These are phyloP conservation scores for Neocallimastix lanati DNA, from an alignment of 192 early-diverging fungal genomes.

Conservation along the genomic window DNA sequence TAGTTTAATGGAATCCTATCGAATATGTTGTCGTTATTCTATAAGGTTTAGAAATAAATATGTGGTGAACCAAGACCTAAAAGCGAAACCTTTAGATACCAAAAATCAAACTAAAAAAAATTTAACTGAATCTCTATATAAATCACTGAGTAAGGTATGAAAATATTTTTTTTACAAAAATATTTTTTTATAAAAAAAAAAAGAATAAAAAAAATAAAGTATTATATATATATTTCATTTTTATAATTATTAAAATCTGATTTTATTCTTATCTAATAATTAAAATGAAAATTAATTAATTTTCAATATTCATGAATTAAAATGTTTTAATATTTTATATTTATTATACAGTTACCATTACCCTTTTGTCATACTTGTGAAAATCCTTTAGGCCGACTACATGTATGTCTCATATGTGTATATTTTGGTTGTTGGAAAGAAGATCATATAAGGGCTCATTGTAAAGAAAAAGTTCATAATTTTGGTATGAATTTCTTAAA, in stretches of 20 bases:
- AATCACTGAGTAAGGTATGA: neutral
- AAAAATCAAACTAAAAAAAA: neutral
- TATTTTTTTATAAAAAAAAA: too few relatives aligned
- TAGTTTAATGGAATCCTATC: neutral
- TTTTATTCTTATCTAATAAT: too few relatives aligned
- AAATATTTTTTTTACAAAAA: too few relatives aligned
- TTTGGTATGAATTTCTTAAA: too few relatives aligned
- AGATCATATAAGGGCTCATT: slow-evolving; percentile 29
- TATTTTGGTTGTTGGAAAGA: slow-evolving; percentile 57
- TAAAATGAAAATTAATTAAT: too few relatives aligned
- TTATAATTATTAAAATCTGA: too few relatives aligned
- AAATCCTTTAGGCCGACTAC: slow-evolving; percentile 39
- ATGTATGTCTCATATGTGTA: slow-evolving; percentile 70
- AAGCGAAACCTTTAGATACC: neutral
- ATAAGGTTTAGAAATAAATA: neutral
- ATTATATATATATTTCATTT: too few relatives aligned
- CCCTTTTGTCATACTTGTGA: slow-evolving; percentile 36
- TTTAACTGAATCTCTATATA: neutral
- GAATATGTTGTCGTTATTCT: neutral
- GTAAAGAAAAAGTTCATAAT: slow-evolving; percentile 20
- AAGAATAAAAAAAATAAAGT: too few relatives aligned
- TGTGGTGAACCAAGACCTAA: neutral
- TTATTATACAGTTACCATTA: slow-evolving; percentile 21
- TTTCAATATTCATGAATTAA: too few relatives aligned
- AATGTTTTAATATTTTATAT: too few relatives aligned